These are phyloP conservation scores for Scheffersomyces segobiensis DNA, from an alignment of 1,139 yeast genomes.

Conservation along the genomic window DNA sequence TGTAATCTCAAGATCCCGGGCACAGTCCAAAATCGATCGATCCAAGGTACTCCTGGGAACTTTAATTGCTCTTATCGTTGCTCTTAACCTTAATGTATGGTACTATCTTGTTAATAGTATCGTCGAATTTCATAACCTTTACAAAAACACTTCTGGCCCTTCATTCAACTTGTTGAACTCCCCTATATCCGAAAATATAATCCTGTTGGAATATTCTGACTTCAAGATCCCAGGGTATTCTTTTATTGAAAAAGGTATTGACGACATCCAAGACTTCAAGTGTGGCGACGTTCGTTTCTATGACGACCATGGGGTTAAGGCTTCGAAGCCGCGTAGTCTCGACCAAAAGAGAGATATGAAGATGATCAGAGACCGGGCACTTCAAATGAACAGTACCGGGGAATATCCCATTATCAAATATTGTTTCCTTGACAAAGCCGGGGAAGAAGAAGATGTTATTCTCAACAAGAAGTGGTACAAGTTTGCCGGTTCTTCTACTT, in stretches of 20 bases:
- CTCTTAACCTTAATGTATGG: neutral
- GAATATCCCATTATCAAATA: neutral
- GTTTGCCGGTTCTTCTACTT: slow-evolving; percentile 18
- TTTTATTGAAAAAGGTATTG: slow-evolving; percentile 5
- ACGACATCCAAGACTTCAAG: neutral
- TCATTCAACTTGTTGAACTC: neutral
- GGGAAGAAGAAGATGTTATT: slow-evolving; percentile 10
- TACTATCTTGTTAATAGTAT: neutral
- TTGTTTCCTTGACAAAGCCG: slow-evolving; percentile 7
- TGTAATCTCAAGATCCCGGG: neutral
- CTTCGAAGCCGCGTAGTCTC: neutral
- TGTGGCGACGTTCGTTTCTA: neutral
- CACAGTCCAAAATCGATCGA: neutral
- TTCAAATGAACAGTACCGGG: neutral
- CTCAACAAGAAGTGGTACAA: slow-evolving; percentile 13
- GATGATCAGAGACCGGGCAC: neutral
- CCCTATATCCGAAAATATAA: slow-evolving; percentile 1
- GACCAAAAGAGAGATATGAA: neutral
- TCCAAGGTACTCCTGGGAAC: neutral
- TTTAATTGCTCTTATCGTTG: neutral
- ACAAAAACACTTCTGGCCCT: neutral
- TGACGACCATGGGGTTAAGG: neutral
- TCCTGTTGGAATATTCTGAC: slow-evolving; percentile 3
- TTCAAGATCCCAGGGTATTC: slow-evolving; percentile 11
- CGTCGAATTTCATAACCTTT: neutral